A percentile compares a stretch with the other conserved stretches of the same genome.
Evolutionary conservation across 306 rosid genomes (phyloP).

Genomic region (Malus sieversii): DNA sequence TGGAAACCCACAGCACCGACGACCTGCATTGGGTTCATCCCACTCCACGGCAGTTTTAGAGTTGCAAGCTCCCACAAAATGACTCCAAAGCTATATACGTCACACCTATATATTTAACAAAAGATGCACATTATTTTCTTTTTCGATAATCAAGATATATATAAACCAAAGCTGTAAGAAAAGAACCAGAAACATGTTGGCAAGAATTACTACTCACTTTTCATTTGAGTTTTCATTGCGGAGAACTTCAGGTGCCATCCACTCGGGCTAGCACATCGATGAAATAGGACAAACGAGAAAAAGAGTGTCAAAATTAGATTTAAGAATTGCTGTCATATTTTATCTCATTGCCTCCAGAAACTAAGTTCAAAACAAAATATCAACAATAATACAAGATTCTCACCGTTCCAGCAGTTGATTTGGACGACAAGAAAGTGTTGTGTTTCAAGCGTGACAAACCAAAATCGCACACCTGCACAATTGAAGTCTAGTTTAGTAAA

Average conservation of each 20-base stretch:
- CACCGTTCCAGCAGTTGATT: slow-evolving; percentile 99
- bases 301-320: neutral
- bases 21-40: slow-evolving; percentile 99
- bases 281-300: slow-evolving; percentile 19
- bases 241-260: slow-evolving; percentile 99
- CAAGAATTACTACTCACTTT: slow-evolving; percentile 45
- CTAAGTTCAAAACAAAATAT: neutral
- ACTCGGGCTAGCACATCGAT: slow-evolving; percentile 73
- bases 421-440: slow-evolving; percentile 93
- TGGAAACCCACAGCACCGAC: slow-evolving; percentile 99
- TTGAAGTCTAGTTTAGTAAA: neutral
- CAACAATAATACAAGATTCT: slow-evolving; percentile 28
- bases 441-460: slow-evolving; percentile 99
- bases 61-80: slow-evolving; percentile 99
- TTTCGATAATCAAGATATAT: neutral
- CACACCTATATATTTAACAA: slow-evolving; percentile 63
- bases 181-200: neutral
- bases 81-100: slow-evolving; percentile 95
- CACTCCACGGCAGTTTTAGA: slow-evolving; percentile 82
- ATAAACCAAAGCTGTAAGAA: slow-evolving; percentile 1
- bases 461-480: slow-evolving; percentile 78
- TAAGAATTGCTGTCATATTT: slow-evolving; percentile 7
- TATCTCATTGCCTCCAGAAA: slow-evolving; percentile 7
- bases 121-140: neutral
- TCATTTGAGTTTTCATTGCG: slow-evolving; percentile 98